Conservation (phyloP, 2,329 filamentous ascomycete species). For the Xylariales sp. region DNA sequence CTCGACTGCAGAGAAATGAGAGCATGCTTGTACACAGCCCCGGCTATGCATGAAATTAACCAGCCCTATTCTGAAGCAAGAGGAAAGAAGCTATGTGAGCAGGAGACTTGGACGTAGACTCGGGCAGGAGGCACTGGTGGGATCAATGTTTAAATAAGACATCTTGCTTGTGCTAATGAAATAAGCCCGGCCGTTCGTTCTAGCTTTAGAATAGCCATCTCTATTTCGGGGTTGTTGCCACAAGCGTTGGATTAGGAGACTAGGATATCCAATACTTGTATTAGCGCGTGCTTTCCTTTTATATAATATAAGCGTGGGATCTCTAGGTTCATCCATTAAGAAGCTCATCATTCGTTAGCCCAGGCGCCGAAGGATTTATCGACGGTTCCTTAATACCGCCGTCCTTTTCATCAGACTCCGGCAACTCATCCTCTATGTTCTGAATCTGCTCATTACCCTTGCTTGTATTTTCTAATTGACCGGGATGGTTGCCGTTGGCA, state of each 20-base stretch:
- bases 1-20: no score
- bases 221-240: no score
- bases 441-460: slow-evolving; percentile 21
- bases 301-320: neutral
- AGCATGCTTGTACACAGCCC: no score
- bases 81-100: neutral
- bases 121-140: neutral
- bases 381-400: slow-evolving; percentile 43
- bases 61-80: neutral
- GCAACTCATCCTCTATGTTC: slow-evolving; percentile 39
- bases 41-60: no score
- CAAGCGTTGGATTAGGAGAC: neutral
- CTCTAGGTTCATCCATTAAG: slow-evolving; percentile 44
- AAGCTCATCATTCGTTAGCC: slow-evolving; percentile 42
- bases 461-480: neutral
- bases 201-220: no score
- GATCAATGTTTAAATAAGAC: neutral
- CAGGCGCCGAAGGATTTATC: slow-evolving; percentile 40
- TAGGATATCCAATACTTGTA: neutral
- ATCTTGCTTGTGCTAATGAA: neutral
- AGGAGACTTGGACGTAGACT: neutral
- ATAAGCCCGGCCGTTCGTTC: neutral
- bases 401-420: slow-evolving; percentile 39
- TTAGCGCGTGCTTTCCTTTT: no score
- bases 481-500: slow-evolving; percentile 4